Base-by-base conservation (phyloP, 345 rosid genomes). In the Lepidium aucheri region DNA sequence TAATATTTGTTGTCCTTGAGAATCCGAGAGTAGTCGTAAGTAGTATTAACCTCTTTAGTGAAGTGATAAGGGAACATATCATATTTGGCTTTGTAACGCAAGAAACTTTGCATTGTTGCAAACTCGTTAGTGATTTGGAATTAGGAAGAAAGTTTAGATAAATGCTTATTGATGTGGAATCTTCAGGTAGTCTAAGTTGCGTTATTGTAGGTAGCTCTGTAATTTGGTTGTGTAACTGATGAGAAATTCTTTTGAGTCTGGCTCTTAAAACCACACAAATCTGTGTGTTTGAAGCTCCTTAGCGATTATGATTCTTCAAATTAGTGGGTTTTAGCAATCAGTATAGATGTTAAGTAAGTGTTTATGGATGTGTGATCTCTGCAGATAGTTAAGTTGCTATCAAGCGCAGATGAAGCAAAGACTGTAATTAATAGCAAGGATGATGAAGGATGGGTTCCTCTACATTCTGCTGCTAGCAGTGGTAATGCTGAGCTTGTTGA, bases 361-460 rank as follows among this genome's bases (percentile, higher is more conserved):
- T 1, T 47, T 33, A 43, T 60, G 9, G 11, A 12, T 63, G 63
- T 54, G 38, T 18, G 4, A 32, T 53, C 4, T 70, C 4, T 70
- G 63, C 72, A 93, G 97, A 80, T 82, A 42, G 82, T 86, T 28
- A 78, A 79, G 75, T 34, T 83, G 69, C 64, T 89, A n/a, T 73
- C 81, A 11, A 79, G 57, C 59, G 74, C 51, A 42, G 96, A 87
- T 67, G 80, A 70, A 14, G 74, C 84, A 9, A 64, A 54, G n/a
- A 72, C 61, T 34, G 77, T 82, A 9, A 73, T 87, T 16, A 85
- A 86, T 66, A 57, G 79, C 34, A 76, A 65, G 36, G 97, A 93
- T 74, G 98, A 93, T 56, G 98, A 93, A 85, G 97, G 98, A 0
- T 93, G 96, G 98, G 87, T 87, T 8, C 90, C 97, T 13, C 55